Conservation (phyloP, 495 filamentous ascomycete genomes). For the Podospora anserina region DNA sequence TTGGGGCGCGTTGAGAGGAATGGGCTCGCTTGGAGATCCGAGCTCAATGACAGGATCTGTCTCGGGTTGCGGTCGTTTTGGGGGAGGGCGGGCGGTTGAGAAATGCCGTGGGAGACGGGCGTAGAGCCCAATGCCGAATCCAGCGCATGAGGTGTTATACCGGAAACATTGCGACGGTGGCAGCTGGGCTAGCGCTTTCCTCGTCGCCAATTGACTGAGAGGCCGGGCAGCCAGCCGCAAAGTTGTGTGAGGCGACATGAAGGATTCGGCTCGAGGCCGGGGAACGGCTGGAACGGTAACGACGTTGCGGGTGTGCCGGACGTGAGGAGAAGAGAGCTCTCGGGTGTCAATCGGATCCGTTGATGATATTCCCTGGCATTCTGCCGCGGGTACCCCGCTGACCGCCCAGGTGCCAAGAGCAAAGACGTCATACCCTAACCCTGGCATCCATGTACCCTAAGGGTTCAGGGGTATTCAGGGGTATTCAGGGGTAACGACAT, state of each 20-base stretch:
- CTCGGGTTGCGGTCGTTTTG: constrained; percentile 9
- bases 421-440: constrained; percentile 18
- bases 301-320: constrained; percentile 5
- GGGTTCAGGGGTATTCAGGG: constrained; percentile 1
- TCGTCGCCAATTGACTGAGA: constrained; percentile 20
- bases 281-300: not conserved
- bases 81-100: constrained; percentile 24
- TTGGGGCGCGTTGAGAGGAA: constrained; percentile 3
- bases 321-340: constrained; percentile 1
- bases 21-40: not conserved
- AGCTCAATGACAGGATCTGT: constrained; percentile 1
- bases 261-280: constrained; percentile 22
- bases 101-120: constrained; percentile 11
- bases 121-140: not conserved
- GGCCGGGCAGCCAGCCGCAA: constrained; percentile 32
- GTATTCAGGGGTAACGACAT: not conserved
- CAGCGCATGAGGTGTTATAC: constrained; percentile 10
- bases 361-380: constrained; percentile 4
- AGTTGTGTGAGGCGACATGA: constrained; percentile 33
- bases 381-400: constrained; percentile 8
- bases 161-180: constrained; percentile 17
- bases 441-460: not conserved
- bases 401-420: not conserved
- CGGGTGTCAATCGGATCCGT: not conserved
- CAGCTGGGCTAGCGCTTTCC: not conserved